phyloP scores from a whole-genome alignment of 805 yeast species.

The Gaillardinia entomophila region DNA sequence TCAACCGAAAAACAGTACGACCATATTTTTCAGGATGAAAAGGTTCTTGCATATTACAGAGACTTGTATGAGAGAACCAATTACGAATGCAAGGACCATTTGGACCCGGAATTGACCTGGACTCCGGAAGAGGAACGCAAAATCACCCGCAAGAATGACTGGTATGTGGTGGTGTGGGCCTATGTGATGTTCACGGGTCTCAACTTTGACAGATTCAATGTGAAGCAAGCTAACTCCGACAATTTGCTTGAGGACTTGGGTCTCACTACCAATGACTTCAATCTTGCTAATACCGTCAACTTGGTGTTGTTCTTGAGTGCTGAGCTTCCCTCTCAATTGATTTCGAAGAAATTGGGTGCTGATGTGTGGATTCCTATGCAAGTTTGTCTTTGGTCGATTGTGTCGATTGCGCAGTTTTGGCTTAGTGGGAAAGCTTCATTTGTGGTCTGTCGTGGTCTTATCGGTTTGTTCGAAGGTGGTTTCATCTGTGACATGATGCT shows the following conservation, averaged over 20 bases:
- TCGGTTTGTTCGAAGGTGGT: slow-evolving; percentile 64
- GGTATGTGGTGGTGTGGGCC: slow-evolving; percentile 52
- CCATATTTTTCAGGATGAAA: slow-evolving; percentile 34
- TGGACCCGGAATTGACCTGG: slow-evolving; percentile 60
- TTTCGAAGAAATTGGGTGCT: slow-evolving; percentile 60
- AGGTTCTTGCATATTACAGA: slow-evolving; percentile 40
- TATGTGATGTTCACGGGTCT: slow-evolving; percentile 54
- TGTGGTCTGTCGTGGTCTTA: slow-evolving; percentile 41
- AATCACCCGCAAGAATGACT: slow-evolving; percentile 49
- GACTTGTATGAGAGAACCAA: slow-evolving; percentile 40
- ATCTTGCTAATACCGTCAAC: slow-evolving; percentile 53
- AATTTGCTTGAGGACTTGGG: slow-evolving; percentile 46
- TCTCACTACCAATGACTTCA: slow-evolving; percentile 53
- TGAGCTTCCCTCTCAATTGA: slow-evolving; percentile 61
- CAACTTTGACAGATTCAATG: slow-evolving; percentile 54
- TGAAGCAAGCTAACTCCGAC: slow-evolving; percentile 55
- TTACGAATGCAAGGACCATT: slow-evolving; percentile 50
- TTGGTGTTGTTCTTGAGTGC: slow-evolving; percentile 47
- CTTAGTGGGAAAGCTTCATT: slow-evolving; percentile 39
- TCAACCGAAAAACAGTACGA: neutral
- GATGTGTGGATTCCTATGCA: slow-evolving; percentile 60
- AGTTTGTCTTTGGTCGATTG: slow-evolving; percentile 50
- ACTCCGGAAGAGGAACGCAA: slow-evolving; percentile 44
- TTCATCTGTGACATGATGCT: slow-evolving; percentile 60
- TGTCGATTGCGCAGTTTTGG: slow-evolving; percentile 47